Evolutionary conservation across 1,139 yeast species (phyloP), one percentile per base, ranked within the genome.

Genomic region (Lodderomyces metapsilosis): DNA sequence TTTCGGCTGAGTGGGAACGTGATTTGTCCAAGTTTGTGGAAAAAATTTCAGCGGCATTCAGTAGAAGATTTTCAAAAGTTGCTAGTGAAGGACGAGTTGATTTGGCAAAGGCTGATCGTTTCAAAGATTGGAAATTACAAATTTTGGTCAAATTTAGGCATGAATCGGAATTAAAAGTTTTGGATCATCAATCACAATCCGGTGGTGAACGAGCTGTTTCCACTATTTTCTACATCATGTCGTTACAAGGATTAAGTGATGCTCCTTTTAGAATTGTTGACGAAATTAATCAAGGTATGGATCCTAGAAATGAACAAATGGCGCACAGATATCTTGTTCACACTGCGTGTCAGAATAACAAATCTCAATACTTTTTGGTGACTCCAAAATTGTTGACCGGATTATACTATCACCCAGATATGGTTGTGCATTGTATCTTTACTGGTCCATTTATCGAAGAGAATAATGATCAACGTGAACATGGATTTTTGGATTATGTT

Each of bases 201-300:
- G 99, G 99, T 42, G 99, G 99, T 40, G 99, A 94, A 60, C 78
- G 96, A 53, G 95, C 98, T 0, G 96, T 92, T 0, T 84, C 97
- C 0, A 94, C 98, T 0, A 91, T 92, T 7, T 79, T 89, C 45
- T 94, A 86, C 57, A 76, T 94, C 53, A 87, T 94, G 76, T 84
- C 98, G 1, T 66, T 94, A 46, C 99, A 94, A 64, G 92, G 91
- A n/a, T 71, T 88, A 44, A 84, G 97, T 0, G 77, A 77, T 33
- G 89, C 97, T 0, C 98, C 98, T 8, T 88, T 94, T 57, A 72
- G 98, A 54, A 92, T 92, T 2, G 97, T 94, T 5, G 99, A 94
- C 62, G 99, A 94, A 67, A 94, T 94, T 50, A 94, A 94, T 61
- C 99, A 94, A 66, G 99, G 98, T 50, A 91, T 94, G 98, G 99